A percentile compares a stretch with the other conserved stretches of the same genome.
Evolutionary conservation across 345 rosid species (phyloP).

Genomic region (Eucalyptus lansdowneana): DNA sequence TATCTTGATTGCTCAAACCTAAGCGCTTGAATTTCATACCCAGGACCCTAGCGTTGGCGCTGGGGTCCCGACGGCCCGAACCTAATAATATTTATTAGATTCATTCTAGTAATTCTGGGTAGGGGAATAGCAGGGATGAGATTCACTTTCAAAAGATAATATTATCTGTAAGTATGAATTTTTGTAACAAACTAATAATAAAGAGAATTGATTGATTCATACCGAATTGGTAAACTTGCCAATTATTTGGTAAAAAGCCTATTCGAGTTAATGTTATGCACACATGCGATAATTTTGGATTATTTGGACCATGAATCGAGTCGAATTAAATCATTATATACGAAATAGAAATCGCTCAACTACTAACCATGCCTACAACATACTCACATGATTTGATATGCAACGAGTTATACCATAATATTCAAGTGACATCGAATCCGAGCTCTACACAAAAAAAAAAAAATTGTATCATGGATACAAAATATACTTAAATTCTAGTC

Average conservation of each 20-base stretch:
- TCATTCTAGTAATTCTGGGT: neutral
- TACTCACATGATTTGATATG: neutral
- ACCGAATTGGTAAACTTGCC: neutral
- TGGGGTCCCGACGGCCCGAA: neutral
- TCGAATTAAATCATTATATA: neutral
- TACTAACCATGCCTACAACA: neutral
- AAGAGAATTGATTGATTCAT: neutral
- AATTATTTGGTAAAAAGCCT: neutral
- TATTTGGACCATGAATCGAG: neutral
- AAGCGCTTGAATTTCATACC: neutral
- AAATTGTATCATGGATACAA: neutral
- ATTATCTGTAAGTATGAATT: neutral
- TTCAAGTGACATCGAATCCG: neutral
- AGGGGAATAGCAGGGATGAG: neutral
- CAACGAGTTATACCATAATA: neutral
- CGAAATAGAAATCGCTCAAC: rapidly evolving
- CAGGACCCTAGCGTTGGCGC: neutral
- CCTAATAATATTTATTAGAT: neutral
- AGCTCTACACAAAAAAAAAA: neutral
- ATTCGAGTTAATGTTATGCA: neutral
- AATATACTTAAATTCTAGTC: neutral
- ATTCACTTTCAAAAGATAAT: neutral
- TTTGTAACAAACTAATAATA: neutral
- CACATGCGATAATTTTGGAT: neutral
- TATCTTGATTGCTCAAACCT: neutral